Conservation (phyloP, 495 filamentous ascomycete genomes). For the Podospora bellae-mahoneyi region DNA sequence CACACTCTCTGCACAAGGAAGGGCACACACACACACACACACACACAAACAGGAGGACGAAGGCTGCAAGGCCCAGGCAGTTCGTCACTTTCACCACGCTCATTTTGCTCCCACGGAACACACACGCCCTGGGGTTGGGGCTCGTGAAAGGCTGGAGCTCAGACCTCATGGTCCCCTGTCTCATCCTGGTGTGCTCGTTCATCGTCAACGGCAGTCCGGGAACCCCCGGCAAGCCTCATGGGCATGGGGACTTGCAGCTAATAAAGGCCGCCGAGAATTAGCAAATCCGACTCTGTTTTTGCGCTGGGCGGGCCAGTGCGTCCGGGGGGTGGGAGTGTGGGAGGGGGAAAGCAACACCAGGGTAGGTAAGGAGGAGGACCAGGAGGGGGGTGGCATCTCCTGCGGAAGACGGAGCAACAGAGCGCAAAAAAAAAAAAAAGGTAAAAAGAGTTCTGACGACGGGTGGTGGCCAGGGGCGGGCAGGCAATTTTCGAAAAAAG, state of each 20-base stretch:
- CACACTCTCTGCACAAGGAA: not conserved
- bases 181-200: conserved; percentile 17
- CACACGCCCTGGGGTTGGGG: not conserved
- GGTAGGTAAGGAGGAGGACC: not conserved
- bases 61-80: conserved; percentile 7
- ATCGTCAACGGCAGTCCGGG: conserved; percentile 31
- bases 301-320: conserved; percentile 31
- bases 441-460: not conserved
- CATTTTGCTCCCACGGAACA: not conserved
- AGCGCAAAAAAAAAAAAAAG: too few species aligned
- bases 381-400: conserved; percentile 8
- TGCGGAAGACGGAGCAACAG: conserved; percentile 5
- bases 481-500: not conserved
- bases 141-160: conserved; percentile 16
- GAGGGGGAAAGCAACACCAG: conserved; percentile 5
- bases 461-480: not conserved
- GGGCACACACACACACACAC: not conserved
- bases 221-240: conserved; percentile 25
- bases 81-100: not conserved
- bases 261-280: conserved; percentile 9
- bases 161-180: conserved; percentile 25
- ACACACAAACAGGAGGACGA: not conserved
- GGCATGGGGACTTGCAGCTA: conserved; percentile 21
- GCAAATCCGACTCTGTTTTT: conserved; percentile 19
- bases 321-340: conserved; percentile 10